A percentile compares a stretch with the other conserved stretches of the same genome.
These are phyloP conservation scores for Amanita phalloides DNA, from an alignment of 768 basidiomycete genomes.

Conservation along the genomic window DNA sequence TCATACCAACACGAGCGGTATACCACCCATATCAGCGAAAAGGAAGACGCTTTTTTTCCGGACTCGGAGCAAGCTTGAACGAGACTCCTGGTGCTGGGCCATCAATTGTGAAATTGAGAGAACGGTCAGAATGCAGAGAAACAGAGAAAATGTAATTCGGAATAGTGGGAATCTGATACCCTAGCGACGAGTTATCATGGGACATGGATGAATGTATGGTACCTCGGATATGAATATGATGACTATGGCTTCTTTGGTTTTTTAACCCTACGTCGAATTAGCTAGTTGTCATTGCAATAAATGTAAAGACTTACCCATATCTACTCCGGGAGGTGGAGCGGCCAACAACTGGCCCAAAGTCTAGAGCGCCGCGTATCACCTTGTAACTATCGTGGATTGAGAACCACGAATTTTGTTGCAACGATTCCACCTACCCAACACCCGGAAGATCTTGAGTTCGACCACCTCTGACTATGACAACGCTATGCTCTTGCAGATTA, in stretches of 20 bases:
- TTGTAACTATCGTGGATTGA: constrained; percentile 63
- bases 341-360: constrained; percentile 85
- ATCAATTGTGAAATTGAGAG: constrained; percentile 86
- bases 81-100: constrained; percentile 94
- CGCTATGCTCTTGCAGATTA: constrained; percentile 95
- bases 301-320: constrained; percentile 60
- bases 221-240: background rate
- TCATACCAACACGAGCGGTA: constrained; percentile 17
- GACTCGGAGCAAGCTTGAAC: constrained; percentile 75
- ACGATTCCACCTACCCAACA: constrained; percentile 58
- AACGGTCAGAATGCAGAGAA: constrained; percentile 46
- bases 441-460: constrained; percentile 97
- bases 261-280: constrained; percentile 44
- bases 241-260: constrained; percentile 68
- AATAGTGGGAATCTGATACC: constrained; percentile 47
- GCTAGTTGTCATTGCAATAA: constrained; percentile 5
- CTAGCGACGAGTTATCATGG: background rate
- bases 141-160: constrained; percentile 56
- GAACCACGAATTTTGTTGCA: background rate
- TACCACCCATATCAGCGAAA: constrained; percentile 47
- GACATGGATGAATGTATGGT: background rate
- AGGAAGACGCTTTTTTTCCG: constrained; percentile 56
- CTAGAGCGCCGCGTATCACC: constrained; percentile 84
- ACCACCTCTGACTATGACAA: constrained; percentile 90
- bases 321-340: constrained; percentile 75